A percentile compares a stretch with the other conserved stretches of the same genome.
Conservation (phyloP, 108 stramenopile species). For the Nitzschia sp. region DNA sequence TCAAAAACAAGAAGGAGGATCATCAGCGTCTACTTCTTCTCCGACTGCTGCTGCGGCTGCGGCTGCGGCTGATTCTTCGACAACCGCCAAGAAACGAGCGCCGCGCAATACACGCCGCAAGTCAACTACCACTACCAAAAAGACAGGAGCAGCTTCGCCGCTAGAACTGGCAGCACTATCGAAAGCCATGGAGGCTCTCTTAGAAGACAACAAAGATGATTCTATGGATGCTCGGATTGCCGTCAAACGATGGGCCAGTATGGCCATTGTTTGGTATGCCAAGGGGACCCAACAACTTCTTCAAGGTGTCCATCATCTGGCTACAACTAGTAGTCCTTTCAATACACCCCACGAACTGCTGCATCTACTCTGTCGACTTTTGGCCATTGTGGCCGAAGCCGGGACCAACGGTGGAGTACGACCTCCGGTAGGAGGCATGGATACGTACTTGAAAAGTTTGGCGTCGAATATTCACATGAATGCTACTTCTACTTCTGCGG, state of each 20-base stretch:
- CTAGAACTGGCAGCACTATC: neutral
- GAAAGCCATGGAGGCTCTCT: neutral
- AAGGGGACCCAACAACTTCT: conserved; percentile 21
- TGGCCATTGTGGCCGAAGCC: conserved; percentile 24
- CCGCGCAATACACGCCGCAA: neutral
- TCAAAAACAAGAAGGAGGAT: neutral
- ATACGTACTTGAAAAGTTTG: conserved; percentile 19
- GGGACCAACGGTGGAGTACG: conserved; percentile 28
- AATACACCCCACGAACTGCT: neutral
- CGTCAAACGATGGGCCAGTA: conserved; percentile 35
- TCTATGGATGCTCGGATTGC: conserved; percentile 39
- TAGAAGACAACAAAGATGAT: neutral
- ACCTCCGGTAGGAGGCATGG: conserved; percentile 37
- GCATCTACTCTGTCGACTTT: neutral
- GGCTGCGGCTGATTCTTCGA: neutral
- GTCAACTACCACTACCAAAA: neutral
- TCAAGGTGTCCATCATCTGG: neutral
- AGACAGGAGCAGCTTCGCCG: neutral
- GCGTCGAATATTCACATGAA: neutral
- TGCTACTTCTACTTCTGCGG: neutral
- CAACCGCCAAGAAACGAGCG: neutral
- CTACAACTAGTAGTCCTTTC: neutral
- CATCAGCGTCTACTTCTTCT: neutral
- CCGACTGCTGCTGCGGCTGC: neutral
- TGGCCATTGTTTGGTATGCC: conserved; percentile 41